phyloP scores from a whole-genome alignment of 163 green algal genomes.

The Scenedesmus sp. region DNA sequence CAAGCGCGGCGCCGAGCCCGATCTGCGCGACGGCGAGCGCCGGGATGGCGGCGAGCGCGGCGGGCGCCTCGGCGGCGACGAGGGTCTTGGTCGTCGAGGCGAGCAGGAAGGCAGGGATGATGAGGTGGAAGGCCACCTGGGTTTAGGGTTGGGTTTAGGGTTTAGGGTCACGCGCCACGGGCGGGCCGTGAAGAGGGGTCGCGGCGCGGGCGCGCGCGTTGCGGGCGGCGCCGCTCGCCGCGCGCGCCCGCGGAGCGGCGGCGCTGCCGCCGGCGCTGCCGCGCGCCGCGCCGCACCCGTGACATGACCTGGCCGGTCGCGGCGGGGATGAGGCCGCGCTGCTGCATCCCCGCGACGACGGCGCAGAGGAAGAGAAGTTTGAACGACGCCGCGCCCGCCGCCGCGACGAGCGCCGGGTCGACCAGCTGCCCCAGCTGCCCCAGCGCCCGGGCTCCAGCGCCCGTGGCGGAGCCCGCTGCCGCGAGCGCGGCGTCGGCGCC shows the following conservation, averaged over 20 bases:
- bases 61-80: not conserved
- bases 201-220: too few relatives aligned
- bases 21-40: slow-evolving; percentile 20
- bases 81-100: slow-evolving; percentile 39
- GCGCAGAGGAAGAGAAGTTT: slow-evolving; percentile 42
- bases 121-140: slow-evolving; percentile 48
- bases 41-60: slow-evolving; percentile 21
- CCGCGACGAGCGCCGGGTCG: not conserved
- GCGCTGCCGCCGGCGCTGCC: not conserved
- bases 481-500: too few relatives aligned
- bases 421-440: too few relatives aligned
- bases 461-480: too few relatives aligned
- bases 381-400: slow-evolving; percentile 31
- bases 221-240: too few relatives aligned
- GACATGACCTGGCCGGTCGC: slow-evolving; percentile 43
- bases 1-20: slow-evolving; percentile 1
- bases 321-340: slow-evolving; percentile 12
- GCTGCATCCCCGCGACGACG: slow-evolving; percentile 27
- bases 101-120: slow-evolving; percentile 46
- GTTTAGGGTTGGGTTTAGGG: too few relatives aligned
- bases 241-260: too few relatives aligned
- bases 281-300: not conserved
- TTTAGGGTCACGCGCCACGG: too few relatives aligned
- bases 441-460: too few relatives aligned
- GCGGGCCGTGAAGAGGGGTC: too few relatives aligned